Evolutionary conservation across 495 filamentous ascomycete genomes (phyloP).

Genomic region (Neurospora sp.): DNA sequence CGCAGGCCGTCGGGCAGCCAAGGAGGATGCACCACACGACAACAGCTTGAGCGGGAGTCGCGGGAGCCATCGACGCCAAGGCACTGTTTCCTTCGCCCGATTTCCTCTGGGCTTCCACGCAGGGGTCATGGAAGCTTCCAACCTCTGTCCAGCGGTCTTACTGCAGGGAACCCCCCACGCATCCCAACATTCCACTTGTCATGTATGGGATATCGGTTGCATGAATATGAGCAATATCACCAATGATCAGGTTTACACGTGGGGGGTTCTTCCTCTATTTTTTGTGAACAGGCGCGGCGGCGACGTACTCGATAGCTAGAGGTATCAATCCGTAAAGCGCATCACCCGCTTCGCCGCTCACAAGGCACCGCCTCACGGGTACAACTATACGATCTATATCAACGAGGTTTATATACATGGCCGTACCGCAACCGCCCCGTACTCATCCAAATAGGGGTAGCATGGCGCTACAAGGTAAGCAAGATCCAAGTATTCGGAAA

Average conservation of each 20-base stretch:
- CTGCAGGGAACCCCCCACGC: background rate
- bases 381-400: background rate
- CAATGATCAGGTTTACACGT: background rate
- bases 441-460: background rate
- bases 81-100: background rate
- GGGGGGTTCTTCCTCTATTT: background rate
- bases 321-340: background rate
- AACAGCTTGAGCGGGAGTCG: background rate
- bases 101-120: slow-evolving; percentile 11
- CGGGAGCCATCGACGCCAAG: slow-evolving; percentile 11
- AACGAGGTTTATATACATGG: background rate
- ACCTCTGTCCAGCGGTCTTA: background rate
- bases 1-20: slow-evolving; percentile 9
- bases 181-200: background rate
- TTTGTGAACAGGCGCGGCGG: background rate
- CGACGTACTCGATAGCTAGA: background rate
- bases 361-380: background rate
- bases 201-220: background rate
- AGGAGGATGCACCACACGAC: background rate
- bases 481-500: background rate
- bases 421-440: background rate
- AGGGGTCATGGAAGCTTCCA: slow-evolving; percentile 12
- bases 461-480: background rate
- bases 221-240: background rate
- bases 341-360: background rate